phyloP scores from a whole-genome alignment of 257 asterid genomes.

The Phtheirospermum japonicum region DNA sequence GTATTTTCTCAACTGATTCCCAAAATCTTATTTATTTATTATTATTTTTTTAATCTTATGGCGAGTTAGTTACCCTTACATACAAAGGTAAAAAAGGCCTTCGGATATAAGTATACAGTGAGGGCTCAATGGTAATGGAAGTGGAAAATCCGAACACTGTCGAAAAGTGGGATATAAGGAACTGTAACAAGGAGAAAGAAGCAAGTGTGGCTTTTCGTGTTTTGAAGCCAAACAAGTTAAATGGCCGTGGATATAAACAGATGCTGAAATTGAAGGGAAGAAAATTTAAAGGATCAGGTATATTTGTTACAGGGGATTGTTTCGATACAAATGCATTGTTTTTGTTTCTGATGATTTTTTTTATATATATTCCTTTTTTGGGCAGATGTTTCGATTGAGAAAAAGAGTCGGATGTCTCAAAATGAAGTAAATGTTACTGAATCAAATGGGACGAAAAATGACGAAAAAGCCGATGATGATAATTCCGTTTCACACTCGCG shows the following conservation, averaged over 20 bases:
- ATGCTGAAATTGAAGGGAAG: slow-evolving; percentile 21
- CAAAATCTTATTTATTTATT: no score
- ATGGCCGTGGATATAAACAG: slow-evolving; percentile 21
- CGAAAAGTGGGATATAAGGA: no score
- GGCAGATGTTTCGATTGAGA: slow-evolving; percentile 31
- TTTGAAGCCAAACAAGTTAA: slow-evolving; percentile 22
- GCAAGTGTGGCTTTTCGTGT: neutral
- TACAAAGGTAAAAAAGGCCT: no score
- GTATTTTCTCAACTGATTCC: no score
- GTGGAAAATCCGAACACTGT: no score
- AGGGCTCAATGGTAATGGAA: no score
- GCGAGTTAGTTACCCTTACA: no score
- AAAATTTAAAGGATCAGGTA: slow-evolving; percentile 28
- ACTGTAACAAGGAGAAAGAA: neutral
- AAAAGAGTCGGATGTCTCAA: slow-evolving; percentile 23
- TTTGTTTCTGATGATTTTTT: neutral
- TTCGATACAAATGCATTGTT: neutral
- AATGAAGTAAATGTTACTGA: slow-evolving; percentile 18
- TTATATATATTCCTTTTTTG: neutral
- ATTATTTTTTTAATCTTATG: no score
- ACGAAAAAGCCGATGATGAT: slow-evolving; percentile 16
- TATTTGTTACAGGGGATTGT: neutral
- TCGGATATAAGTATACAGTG: no score
- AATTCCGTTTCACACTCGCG: slow-evolving; percentile 18
- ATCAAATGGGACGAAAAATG: slow-evolving; percentile 6